These are phyloP conservation scores for Madurella mycetomatis DNA, from an alignment of 2,329 filamentous ascomycete species.

Conservation along the genomic window DNA sequence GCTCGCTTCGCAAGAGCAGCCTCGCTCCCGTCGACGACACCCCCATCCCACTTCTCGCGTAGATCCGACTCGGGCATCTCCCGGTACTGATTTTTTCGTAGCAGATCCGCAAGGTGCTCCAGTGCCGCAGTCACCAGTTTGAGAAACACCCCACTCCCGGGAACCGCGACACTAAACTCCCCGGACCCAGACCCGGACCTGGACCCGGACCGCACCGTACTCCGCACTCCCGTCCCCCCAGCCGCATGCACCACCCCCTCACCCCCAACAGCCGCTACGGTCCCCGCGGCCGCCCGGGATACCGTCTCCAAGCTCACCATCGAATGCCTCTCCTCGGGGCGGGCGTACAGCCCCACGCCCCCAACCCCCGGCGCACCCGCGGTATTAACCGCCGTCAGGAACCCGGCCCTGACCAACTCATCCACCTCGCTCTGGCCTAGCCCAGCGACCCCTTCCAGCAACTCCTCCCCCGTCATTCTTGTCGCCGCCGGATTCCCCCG, in stretches of 20 bases:
- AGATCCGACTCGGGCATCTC: slow-evolving; percentile 61
- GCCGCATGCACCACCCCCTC: slow-evolving; percentile 59
- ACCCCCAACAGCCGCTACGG: slow-evolving; percentile 64
- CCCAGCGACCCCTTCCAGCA: not conserved
- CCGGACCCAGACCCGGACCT: slow-evolving; percentile 33
- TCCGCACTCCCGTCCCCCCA: slow-evolving; percentile 45
- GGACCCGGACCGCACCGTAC: not conserved
- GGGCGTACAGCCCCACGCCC: slow-evolving; percentile 33
- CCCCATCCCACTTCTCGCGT: slow-evolving; percentile 67
- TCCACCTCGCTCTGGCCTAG: slow-evolving; percentile 47
- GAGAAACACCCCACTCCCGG: slow-evolving; percentile 62
- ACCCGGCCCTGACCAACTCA: slow-evolving; percentile 60
- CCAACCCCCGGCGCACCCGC: slow-evolving; percentile 27
- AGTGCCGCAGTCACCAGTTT: slow-evolving; percentile 60
- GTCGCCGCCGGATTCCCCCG: slow-evolving; percentile 43
- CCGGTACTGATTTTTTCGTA: slow-evolving; percentile 55
- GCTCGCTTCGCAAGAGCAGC: slow-evolving; percentile 38
- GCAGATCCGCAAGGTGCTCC: slow-evolving; percentile 55
- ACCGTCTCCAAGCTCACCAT: slow-evolving; percentile 59
- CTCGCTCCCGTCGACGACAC: slow-evolving; percentile 43
- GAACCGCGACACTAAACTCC: slow-evolving; percentile 55
- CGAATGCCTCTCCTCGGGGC: slow-evolving; percentile 51
- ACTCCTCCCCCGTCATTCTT: slow-evolving; percentile 26
- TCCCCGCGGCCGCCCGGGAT: slow-evolving; percentile 63
- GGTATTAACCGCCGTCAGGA: slow-evolving; percentile 52